These are phyloP conservation scores for Butyriboletus loyo DNA, from an alignment of 768 basidiomycete species.

Conservation along the genomic window DNA sequence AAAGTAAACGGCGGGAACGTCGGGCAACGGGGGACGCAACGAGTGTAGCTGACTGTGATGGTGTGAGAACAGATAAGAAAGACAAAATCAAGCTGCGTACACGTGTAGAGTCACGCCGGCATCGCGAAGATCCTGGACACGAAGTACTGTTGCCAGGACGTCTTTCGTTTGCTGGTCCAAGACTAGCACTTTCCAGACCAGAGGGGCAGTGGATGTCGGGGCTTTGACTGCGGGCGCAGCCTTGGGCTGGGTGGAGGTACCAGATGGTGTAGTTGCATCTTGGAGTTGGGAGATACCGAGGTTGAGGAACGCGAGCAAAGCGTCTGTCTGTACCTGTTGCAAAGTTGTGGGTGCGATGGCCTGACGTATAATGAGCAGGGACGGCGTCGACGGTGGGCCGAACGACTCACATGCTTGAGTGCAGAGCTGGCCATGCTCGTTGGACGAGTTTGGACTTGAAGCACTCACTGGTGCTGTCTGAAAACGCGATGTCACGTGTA, in stretches of 20 bases:
- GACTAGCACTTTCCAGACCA: slow-evolving; percentile 95
- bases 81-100: slow-evolving; percentile 47
- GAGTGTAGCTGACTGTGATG: slow-evolving; percentile 81
- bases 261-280: slow-evolving; percentile 35
- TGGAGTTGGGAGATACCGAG: slow-evolving; percentile 47
- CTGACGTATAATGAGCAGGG: slow-evolving; percentile 34
- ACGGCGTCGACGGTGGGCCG: neutral
- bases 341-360: slow-evolving; percentile 55
- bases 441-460: neutral
- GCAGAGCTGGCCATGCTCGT: slow-evolving; percentile 42
- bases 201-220: slow-evolving; percentile 57
- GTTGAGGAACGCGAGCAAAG: slow-evolving; percentile 82
- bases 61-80: slow-evolving; percentile 1
- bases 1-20: slow-evolving; percentile 97
- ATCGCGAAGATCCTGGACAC: slow-evolving; percentile 95
- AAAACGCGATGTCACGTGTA: slow-evolving; percentile 16
- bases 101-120: slow-evolving; percentile 97
- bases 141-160: slow-evolving; percentile 88
- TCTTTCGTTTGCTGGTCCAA: slow-evolving; percentile 96
- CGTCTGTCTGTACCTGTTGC: slow-evolving; percentile 84
- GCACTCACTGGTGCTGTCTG: neutral
- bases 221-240: slow-evolving; percentile 46
- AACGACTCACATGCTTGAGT: slow-evolving; percentile 41
- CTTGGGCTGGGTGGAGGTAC: slow-evolving; percentile 14
- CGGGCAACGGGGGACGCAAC: slow-evolving; percentile 80